Percentiles rank a stretch among this genome's conserved stretches.
phyloP scores from a whole-genome alignment of 2,329 filamentous ascomycete genomes.

The Madurella mycetomatis region DNA sequence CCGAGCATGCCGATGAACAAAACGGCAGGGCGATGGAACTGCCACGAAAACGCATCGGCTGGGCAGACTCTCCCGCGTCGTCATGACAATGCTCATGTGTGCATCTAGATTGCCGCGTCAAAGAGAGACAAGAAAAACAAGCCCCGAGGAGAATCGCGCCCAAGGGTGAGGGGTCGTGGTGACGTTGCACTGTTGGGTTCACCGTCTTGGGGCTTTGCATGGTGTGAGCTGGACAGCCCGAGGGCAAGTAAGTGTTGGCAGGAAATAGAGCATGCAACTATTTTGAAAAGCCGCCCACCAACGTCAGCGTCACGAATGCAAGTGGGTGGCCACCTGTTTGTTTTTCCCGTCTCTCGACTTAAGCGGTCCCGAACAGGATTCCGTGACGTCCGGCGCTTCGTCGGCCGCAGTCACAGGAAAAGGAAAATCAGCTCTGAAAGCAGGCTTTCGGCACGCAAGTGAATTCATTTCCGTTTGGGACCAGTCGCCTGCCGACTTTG shows the following conservation, averaged over 20 bases:
- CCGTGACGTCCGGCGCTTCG: neutral
- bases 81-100: too few species aligned
- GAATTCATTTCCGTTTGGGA: neutral
- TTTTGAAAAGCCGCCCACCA: slow-evolving; percentile 6
- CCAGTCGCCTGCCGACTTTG: slow-evolving; percentile 2
- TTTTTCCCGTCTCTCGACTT: neutral
- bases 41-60: too few species aligned
- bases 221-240: slow-evolving; percentile 5
- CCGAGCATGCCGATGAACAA: too few species aligned
- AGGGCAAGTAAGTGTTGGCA: slow-evolving; percentile 1
- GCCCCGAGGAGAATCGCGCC: neutral
- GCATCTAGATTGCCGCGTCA: neutral
- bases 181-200: slow-evolving; percentile 9
- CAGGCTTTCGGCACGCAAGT: neutral
- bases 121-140: neutral
- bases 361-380: slow-evolving; percentile 1
- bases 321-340: slow-evolving; percentile 4
- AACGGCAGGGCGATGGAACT: too few species aligned
- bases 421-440: neutral
- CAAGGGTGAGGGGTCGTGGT: neutral
- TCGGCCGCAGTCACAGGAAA: neutral
- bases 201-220: neutral
- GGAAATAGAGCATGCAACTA: neutral
- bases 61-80: too few species aligned
- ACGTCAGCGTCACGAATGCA: slow-evolving; percentile 1